Evolutionary conservation across 352 stramenopile genomes (phyloP), one percentile per base, ranked within the genome.

Genomic region (Thalassiosira hispida): DNA sequence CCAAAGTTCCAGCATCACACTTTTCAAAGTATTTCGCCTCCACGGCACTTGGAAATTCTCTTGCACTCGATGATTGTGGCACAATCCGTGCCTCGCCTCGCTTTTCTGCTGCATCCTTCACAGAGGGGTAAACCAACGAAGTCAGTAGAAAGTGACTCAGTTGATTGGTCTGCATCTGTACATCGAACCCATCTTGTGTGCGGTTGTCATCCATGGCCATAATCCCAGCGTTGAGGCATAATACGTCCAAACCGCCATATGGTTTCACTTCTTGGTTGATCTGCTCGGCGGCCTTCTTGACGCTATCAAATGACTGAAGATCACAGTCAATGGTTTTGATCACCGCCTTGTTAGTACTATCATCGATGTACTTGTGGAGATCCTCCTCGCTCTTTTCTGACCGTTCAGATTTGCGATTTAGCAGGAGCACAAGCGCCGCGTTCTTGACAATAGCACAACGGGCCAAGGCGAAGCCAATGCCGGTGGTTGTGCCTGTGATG

Each of bases 151-250:
- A 93, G 47, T 92, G 85, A 52, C 74, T 87, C 2, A 94, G 38
- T 64, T 83, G 31, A 67, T 93, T 93, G 0, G 84, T 91, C 66
- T 92, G 85, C 85, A 91, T 91, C 53, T 92, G 85, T 11, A 82
- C 46, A 46, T 93, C 87, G 59, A 84, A 93, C n/a, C 89, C 89
- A 62, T 94, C 89, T 7, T 29, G 59, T 2, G 83, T 94, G 0
- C 72, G 71, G 18, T 76, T 63, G 40, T 93, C 87, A 23, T 62
- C 22, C 4, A 73, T 40, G 2, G 75, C 80, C 83, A 92, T 91
- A 40, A 94, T 83, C 0, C 89, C 89, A n/a, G 89, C 89, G 68
- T 91, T 91, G 69, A 83, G 81, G 23, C 47, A 73, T 11, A 91
- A 61, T 23, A 84, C 67, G 69, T 91, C 74, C 40, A 91, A 40